Conservation (phyloP, 2,329 filamentous ascomycete species). For the Fusarium tanahbumbuense region DNA sequence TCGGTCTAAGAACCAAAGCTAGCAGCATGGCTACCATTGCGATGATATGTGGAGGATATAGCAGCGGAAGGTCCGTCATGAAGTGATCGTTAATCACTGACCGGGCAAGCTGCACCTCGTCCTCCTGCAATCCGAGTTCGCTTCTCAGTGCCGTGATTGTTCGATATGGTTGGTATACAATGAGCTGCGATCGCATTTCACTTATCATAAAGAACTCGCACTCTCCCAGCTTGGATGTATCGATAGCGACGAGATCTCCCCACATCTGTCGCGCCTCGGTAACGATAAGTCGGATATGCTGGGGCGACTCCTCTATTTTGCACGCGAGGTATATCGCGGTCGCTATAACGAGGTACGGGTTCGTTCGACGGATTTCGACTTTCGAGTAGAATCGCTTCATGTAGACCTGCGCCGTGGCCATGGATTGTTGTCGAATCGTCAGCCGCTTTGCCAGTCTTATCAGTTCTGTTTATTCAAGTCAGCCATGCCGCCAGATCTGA, state of each 20-base stretch:
- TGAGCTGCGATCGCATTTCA: conserved; percentile 89
- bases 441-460: conserved; percentile 86
- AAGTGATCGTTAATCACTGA: conserved; percentile 92
- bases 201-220: conserved; percentile 94
- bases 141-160: conserved; percentile 77
- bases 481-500: not conserved
- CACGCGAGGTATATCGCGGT: conserved; percentile 95
- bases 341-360: conserved; percentile 92
- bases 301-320: conserved; percentile 97
- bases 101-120: conserved; percentile 82
- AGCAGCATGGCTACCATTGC: conserved; percentile 89
- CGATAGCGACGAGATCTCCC: conserved; percentile 80
- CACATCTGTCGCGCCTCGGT: conserved; percentile 87
- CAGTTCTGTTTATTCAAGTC: conserved; percentile 67
- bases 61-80: conserved; percentile 88
- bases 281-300: conserved; percentile 92
- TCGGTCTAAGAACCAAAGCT: conserved; percentile 82
- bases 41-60: conserved; percentile 87
- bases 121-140: conserved; percentile 77
- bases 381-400: conserved; percentile 93
- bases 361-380: conserved; percentile 91
- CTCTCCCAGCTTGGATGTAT: conserved; percentile 88
- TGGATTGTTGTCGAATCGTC: conserved; percentile 86
- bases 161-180: conserved; percentile 91
- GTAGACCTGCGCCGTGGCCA: conserved; percentile 95